Conservation (phyloP, 495 filamentous ascomycete genomes). For the Podospora sp. region DNA sequence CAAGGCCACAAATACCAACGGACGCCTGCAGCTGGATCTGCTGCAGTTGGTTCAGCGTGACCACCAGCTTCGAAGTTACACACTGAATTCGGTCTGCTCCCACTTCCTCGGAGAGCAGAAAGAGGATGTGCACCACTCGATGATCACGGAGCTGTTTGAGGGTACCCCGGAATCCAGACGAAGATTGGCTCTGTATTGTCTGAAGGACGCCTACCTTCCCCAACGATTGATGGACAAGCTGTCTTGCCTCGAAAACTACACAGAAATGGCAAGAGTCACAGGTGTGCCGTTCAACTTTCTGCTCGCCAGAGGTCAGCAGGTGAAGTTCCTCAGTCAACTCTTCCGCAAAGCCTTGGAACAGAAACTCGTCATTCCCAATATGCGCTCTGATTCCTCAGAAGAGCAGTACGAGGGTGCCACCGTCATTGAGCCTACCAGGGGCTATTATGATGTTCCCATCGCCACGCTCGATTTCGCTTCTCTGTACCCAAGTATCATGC, state of each 20-base stretch:
- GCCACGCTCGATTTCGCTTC: slow-evolving; percentile 99
- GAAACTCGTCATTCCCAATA: slow-evolving; percentile 88
- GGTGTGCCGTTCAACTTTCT: slow-evolving; percentile 97
- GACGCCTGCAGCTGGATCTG: slow-evolving; percentile 89
- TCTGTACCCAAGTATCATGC: slow-evolving; percentile 97
- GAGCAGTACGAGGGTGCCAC: slow-evolving; percentile 98
- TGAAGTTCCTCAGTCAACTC: slow-evolving; percentile 96
- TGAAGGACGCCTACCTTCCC: slow-evolving; percentile 96
- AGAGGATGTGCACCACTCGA: slow-evolving; percentile 97
- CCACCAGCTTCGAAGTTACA: slow-evolving; percentile 93
- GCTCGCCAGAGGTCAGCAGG: slow-evolving; percentile 88
- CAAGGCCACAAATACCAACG: slow-evolving; percentile 90
- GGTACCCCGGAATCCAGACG: slow-evolving; percentile 90
- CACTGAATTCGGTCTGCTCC: slow-evolving; percentile 94
- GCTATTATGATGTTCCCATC: slow-evolving; percentile 91
- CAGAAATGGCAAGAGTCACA: slow-evolving; percentile 99
- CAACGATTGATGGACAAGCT: slow-evolving; percentile 96
- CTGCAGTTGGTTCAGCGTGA: slow-evolving; percentile 93
- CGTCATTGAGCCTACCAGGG: slow-evolving; percentile 91
- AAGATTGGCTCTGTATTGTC: slow-evolving; percentile 89
- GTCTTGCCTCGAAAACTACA: slow-evolving; percentile 96
- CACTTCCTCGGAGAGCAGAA: slow-evolving; percentile 98
- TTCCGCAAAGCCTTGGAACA: slow-evolving; percentile 94
- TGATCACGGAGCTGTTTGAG: slow-evolving; percentile 98
- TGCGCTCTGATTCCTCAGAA: slow-evolving; percentile 61